These are phyloP conservation scores for Aspergillus sparsus DNA, from an alignment of 495 filamentous ascomycete genomes.

Conservation along the genomic window DNA sequence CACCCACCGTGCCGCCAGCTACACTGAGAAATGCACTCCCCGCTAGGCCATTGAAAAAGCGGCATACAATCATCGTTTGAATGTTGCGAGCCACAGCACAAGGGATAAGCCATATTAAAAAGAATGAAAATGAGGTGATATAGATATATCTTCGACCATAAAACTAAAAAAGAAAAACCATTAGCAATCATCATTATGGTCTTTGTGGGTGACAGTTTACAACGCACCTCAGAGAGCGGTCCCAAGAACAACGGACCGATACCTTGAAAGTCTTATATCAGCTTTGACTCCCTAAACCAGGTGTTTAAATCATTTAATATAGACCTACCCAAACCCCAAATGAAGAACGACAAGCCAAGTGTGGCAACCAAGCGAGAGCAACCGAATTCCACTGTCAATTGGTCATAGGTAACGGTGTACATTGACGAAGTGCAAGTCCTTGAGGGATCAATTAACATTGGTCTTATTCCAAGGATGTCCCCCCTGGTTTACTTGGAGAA, in stretches of 20 bases:
- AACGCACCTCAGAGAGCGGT: slow-evolving; percentile 59
- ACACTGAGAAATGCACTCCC: slow-evolving; percentile 89
- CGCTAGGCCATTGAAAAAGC: slow-evolving; percentile 83
- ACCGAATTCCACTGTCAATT: slow-evolving; percentile 75
- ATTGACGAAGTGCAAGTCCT: slow-evolving; percentile 88
- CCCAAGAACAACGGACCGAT: slow-evolving; percentile 68
- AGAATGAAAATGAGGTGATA: slow-evolving; percentile 71
- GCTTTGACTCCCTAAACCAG: slow-evolving; percentile 46
- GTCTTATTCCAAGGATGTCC: slow-evolving; percentile 8
- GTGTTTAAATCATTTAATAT: background rate
- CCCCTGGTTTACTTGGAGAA: too few species aligned
- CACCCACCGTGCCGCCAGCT: slow-evolving; percentile 87
- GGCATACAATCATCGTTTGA: slow-evolving; percentile 74
- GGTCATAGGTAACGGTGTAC: slow-evolving; percentile 84
- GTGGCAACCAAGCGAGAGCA: slow-evolving; percentile 71
- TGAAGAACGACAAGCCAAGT: slow-evolving; percentile 76
- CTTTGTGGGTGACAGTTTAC: background rate
- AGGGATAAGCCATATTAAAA: slow-evolving; percentile 84
- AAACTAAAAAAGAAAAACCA: slow-evolving; percentile 56
- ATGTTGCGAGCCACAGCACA: slow-evolving; percentile 85
- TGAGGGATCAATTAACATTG: slow-evolving; percentile 1
- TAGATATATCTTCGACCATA: slow-evolving; percentile 89
- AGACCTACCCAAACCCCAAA: slow-evolving; percentile 61
- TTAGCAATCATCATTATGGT: background rate
- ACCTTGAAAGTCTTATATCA: background rate